These are phyloP conservation scores for Fusarium xyrophilum DNA, from an alignment of 2,329 filamentous ascomycete genomes.

Conservation along the genomic window DNA sequence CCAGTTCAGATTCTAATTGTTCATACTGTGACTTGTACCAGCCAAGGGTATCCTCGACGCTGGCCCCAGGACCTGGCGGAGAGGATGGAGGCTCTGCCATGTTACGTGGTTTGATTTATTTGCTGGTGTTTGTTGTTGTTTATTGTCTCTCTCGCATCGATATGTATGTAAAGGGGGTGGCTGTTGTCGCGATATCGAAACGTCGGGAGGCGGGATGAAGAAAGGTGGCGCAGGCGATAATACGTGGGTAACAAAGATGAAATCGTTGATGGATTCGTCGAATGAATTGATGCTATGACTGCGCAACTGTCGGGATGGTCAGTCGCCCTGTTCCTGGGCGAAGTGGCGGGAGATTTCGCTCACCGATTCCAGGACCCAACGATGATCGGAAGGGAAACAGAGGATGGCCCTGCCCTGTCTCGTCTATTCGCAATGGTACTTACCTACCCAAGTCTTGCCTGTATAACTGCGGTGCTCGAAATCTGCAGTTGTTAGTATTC, in stretches of 20 bases:
- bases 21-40: slow-evolving; percentile 99
- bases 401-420: slow-evolving; percentile 7
- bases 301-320: slow-evolving; percentile 29
- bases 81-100: slow-evolving; percentile 70
- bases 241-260: slow-evolving; percentile 6
- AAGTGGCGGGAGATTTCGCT: slow-evolving; percentile 36
- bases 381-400: slow-evolving; percentile 19
- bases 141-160: slow-evolving; percentile 26
- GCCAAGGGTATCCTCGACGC: slow-evolving; percentile 76
- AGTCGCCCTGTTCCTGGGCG: slow-evolving; percentile 24
- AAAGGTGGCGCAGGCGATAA: slow-evolving; percentile 14
- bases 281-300: slow-evolving; percentile 8
- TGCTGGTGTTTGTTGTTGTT: slow-evolving; percentile 10
- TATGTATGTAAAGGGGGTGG: slow-evolving; percentile 14
- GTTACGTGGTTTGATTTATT: slow-evolving; percentile 28
- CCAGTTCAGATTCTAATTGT: slow-evolving; percentile 85
- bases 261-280: slow-evolving; percentile 2
- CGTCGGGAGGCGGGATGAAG: slow-evolving; percentile 3
- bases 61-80: slow-evolving; percentile 62
- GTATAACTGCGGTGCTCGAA: slow-evolving; percentile 13
- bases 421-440: slow-evolving; percentile 22
- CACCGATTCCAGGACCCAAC: slow-evolving; percentile 37
- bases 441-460: slow-evolving; percentile 35
- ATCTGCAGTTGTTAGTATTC: slow-evolving; percentile 36
- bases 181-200: slow-evolving; percentile 12